Conservation (phyloP, 139 green algal species). For the Tetradesmus obliquus region DNA sequence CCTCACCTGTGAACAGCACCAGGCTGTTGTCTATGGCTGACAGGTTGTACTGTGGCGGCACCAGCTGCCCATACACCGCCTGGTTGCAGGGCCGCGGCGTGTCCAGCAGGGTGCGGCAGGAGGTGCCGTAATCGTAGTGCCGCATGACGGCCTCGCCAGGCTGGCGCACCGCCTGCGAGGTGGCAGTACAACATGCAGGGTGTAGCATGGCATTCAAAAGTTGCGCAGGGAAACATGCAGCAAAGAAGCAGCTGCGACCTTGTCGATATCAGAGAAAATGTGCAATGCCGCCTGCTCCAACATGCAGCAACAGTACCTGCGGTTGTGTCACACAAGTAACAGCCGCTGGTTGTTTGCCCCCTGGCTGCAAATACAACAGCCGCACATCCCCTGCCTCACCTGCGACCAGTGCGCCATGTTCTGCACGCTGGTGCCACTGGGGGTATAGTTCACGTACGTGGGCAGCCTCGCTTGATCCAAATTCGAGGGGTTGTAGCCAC, state of each 20-base stretch:
- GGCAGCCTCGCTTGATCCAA: conserved; percentile 47
- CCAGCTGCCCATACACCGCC: conserved; percentile 48
- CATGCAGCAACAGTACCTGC: neutral
- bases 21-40: conserved; percentile 47
- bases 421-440: conserved; percentile 58
- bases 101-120: conserved; percentile 39
- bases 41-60: conserved; percentile 55
- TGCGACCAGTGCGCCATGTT: conserved; percentile 74
- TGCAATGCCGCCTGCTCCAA: neutral
- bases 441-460: conserved; percentile 61
- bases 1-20: conserved; percentile 55
- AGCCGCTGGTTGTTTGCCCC: too few species aligned
- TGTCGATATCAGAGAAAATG: too few species aligned
- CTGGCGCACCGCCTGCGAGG: conserved; percentile 32
- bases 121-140: conserved; percentile 59
- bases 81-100: conserved; percentile 57
- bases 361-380: too few species aligned
- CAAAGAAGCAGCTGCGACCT: too few species aligned
- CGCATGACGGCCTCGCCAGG: neutral
- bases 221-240: too few species aligned
- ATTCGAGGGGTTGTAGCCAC: conserved; percentile 49
- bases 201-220: too few species aligned
- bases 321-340: too few species aligned
- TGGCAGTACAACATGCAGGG: neutral
- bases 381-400: conserved; percentile 5